Base-by-base conservation (phyloP, 2,329 filamentous ascomycete species). In the Beauveria varroae region DNA sequence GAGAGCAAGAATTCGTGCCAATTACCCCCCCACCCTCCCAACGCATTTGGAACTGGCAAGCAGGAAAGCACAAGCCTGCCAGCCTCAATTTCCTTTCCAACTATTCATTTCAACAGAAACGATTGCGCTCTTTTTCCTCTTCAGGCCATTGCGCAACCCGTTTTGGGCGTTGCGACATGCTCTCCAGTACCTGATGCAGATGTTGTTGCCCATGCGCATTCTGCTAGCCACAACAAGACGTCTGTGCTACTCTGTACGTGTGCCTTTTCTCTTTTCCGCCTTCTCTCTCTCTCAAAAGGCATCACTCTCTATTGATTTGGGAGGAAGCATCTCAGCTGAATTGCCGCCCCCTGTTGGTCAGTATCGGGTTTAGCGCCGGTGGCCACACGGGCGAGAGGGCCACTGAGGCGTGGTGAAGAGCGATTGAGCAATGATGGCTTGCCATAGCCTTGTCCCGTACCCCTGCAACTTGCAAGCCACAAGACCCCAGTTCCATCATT, bases 351-450 rank as follows among this genome's bases (percentile, higher is more conserved):
- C 6, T 12, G 26, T 46, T 22, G 24, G 26, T 30, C 53, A 18
- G 34, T 58, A 58, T 58, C 56, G 56, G 56, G 56, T 20, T 51
- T 58, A 58, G 56, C 56, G 56, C 28, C 5, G 30, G 14, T 40
- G 20, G 34, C 46, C 30, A 41, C 46, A 47, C 56, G 41, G 22
- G 44, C 30, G 43, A 28, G 56, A 58, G 34, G 34, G 46, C 56
- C 44, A 49, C 10, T 57, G 16, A 10, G 44, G 43, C 43, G 43
- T 10, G 28, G 20, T 49, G 54, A 26, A 43, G 30, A 22, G 53
- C 54, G 54, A 57, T 57, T 47, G 34, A 56, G 34, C 43, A 49
- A 49, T 47, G 34, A 56, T 49, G 46, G 56, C 46, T 50, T 50
- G 56, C 56, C 43, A 51, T 58, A 58, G 37, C 46, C 56, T 58